phyloP scores from a whole-genome alignment of 345 rosid species.

The Euphorbia lathyris region DNA sequence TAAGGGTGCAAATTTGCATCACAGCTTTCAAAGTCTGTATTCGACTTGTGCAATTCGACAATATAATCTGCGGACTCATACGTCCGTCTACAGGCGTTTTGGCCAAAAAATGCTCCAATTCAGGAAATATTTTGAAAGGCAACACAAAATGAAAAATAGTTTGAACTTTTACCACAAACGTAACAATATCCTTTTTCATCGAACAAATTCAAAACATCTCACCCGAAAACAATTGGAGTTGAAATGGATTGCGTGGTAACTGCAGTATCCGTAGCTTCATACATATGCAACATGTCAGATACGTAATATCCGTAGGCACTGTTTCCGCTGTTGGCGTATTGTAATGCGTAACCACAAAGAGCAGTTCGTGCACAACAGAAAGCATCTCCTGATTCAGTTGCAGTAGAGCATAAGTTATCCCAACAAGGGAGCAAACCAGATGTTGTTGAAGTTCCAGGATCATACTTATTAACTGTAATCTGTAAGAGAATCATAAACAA shows the following conservation, averaged over 20 bases:
- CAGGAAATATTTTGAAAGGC: too few relatives aligned
- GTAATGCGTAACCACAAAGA: slow-evolving; percentile 70
- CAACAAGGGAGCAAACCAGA: slow-evolving; percentile 63
- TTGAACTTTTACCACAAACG: too few relatives aligned
- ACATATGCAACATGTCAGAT: slow-evolving; percentile 59
- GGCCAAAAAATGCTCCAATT: too few relatives aligned
- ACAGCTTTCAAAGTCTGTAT: too few relatives aligned
- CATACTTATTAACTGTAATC: slow-evolving; percentile 76
- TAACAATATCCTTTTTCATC: too few relatives aligned
- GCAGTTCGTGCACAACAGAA: slow-evolving; percentile 54
- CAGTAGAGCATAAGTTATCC: slow-evolving; percentile 61
- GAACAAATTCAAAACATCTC: slow-evolving; percentile 28
- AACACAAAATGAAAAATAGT: too few relatives aligned
- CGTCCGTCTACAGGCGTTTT: too few relatives aligned
- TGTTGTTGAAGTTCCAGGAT: slow-evolving; percentile 79
- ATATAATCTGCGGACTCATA: too few relatives aligned
- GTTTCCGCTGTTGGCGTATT: slow-evolving; percentile 96
- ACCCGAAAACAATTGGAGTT: slow-evolving; percentile 84
- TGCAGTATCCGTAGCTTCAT: slow-evolving; percentile 44
- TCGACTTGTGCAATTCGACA: too few relatives aligned
- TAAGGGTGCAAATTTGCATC: too few relatives aligned
- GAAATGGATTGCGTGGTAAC: slow-evolving; percentile 51
- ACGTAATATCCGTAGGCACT: slow-evolving; percentile 89
- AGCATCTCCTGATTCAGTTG: slow-evolving; percentile 65
- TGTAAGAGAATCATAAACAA: slow-evolving; percentile 30